Conservation (phyloP, 192 early-diverging fungal species). For the Entomortierella beljakovae region DNA sequence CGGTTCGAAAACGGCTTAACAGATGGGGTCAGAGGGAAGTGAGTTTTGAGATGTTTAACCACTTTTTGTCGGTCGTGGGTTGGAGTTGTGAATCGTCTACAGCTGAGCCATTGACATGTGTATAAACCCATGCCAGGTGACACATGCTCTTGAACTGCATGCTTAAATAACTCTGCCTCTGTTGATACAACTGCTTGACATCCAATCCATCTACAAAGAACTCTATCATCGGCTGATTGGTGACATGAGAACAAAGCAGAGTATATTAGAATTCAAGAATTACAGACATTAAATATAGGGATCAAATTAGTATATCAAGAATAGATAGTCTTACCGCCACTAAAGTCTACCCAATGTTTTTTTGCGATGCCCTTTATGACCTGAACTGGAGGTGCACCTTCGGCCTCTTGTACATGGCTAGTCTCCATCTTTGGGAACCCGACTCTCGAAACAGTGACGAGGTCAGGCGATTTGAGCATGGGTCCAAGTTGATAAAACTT, state of each 20-base stretch:
- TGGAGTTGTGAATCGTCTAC: slow-evolving; percentile 51
- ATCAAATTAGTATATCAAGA: neutral
- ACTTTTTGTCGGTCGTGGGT: slow-evolving; percentile 46
- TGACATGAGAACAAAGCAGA: no score
- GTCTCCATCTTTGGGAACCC: slow-evolving; percentile 56
- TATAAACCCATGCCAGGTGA: slow-evolving; percentile 43
- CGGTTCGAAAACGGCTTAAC: slow-evolving; percentile 37
- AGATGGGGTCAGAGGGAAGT: slow-evolving; percentile 61
- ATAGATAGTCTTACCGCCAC: slow-evolving; percentile 20
- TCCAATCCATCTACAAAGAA: slow-evolving; percentile 62
- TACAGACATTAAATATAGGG: no score
- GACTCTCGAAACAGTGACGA: slow-evolving; percentile 47
- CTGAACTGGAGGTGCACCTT: slow-evolving; percentile 35
- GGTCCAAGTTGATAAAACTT: slow-evolving; percentile 54
- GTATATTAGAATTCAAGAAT: no score
- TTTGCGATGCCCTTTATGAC: slow-evolving; percentile 48
- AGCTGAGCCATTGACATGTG: slow-evolving; percentile 65
- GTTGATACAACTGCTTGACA: slow-evolving; percentile 56
- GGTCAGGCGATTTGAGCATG: slow-evolving; percentile 41
- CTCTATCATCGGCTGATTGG: slow-evolving; percentile 45
- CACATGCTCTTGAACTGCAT: slow-evolving; percentile 64
- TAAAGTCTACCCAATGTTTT: slow-evolving; percentile 52
- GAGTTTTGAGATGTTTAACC: slow-evolving; percentile 62
- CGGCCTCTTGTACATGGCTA: slow-evolving; percentile 24
- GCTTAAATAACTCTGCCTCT: slow-evolving; percentile 58